phyloP scores from a whole-genome alignment of 2,329 filamentous ascomycete species.

The Penicillium glabrum region DNA sequence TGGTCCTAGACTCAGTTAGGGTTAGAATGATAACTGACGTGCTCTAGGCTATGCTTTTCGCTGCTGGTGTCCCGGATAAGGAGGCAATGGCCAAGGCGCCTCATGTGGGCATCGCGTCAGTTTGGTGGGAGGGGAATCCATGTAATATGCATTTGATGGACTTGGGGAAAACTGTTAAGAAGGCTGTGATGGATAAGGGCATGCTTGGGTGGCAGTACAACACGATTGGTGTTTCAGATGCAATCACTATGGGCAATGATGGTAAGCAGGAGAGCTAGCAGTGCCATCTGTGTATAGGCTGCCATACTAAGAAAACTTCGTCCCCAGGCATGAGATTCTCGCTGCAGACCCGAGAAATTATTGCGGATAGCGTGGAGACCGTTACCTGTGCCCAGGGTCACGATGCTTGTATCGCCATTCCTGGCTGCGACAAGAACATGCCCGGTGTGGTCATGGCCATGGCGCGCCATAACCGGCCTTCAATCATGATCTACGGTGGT shows the following conservation, averaged over 20 bases:
- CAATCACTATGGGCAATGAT: slow-evolving; percentile 93
- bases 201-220: slow-evolving; percentile 97
- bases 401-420: slow-evolving; percentile 89
- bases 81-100: slow-evolving; percentile 86
- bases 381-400: slow-evolving; percentile 90
- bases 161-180: slow-evolving; percentile 84
- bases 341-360: slow-evolving; percentile 84
- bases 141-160: slow-evolving; percentile 83
- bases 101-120: slow-evolving; percentile 85
- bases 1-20: slow-evolving; percentile 9
- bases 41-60: slow-evolving; percentile 85
- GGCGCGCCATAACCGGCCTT: slow-evolving; percentile 85
- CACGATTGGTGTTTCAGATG: slow-evolving; percentile 85
- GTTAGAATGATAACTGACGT: slow-evolving; percentile 3
- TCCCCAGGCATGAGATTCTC: slow-evolving; percentile 84
- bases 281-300: background rate
- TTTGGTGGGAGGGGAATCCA: slow-evolving; percentile 98
- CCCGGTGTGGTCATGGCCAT: slow-evolving; percentile 89
- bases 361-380: slow-evolving; percentile 91
- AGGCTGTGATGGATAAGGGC: slow-evolving; percentile 72
- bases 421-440: slow-evolving; percentile 98
- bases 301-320: background rate
- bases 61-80: slow-evolving; percentile 79
- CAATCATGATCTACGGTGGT: slow-evolving; percentile 93
- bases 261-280: slow-evolving; percentile 51